Evolutionary conservation across 768 basidiomycete genomes (phyloP), one percentile per base, ranked within the genome.

Genomic region (Leccinum sublutescens): DNA sequence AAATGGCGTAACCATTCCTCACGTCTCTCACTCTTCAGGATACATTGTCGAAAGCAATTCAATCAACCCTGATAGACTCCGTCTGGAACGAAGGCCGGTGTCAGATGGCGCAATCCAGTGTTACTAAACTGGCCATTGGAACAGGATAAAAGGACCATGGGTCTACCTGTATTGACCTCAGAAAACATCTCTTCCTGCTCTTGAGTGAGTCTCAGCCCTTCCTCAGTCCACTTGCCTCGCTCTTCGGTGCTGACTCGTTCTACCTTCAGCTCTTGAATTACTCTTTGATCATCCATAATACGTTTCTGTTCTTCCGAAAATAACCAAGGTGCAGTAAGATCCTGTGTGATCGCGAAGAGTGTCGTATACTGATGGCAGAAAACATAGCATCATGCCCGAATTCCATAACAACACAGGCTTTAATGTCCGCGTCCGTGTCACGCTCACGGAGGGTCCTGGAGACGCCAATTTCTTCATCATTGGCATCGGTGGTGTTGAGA

Each of bases 401-500:
- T 11, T 31, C 31, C 3, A 1, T 4, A 31, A 45, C 17, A 11
- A 19, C 43, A 19, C 43, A n/a, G 0, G 0, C 9, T 3, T 3
- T 11, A 7, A 0, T 10, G 19, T 45, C 19, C 9, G 4, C 43
- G 43, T 45, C 7, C 43, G 43, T 11, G 10, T 45, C 43, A 17
- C 43, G n/a, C 0, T 19, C 7, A 45, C 43, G 9, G 0, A 10
- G n/a, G 43, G 12, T 1, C 1, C 3, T 10, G n/a, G 43, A 10
- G 5, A 5, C 3, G 3, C 0, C 7, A 1, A 17, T 5, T 45
- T 45, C 15, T 19, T 19, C 43, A 0, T 0, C 4, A 17, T 45
- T 10, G 0, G 0, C n/a, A 4, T 4, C 8, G 19, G n/a, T 5
- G 9, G 3, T 10, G 4, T 6, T 43, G 40, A 19, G 9, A 0